Conservation (phyloP, 208 protist genomes). For the Trypanosoma cruzi region DNA sequence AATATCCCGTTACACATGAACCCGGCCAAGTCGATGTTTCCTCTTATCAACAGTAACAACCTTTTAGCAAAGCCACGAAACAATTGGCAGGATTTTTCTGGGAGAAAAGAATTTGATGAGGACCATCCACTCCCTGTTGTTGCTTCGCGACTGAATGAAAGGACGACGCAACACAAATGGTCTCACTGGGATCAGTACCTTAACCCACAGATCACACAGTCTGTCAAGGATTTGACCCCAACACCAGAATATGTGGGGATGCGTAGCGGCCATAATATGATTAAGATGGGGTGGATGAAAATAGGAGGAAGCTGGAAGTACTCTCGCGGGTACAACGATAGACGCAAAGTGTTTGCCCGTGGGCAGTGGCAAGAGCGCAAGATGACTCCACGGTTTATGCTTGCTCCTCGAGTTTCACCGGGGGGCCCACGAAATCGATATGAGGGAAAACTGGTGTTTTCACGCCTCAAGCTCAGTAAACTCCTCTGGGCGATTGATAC, state of each 20-base stretch:
- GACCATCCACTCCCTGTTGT: conserved; percentile 87
- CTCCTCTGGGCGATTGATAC: conserved; percentile 89
- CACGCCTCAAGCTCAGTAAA: conserved; percentile 64
- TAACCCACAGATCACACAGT: conserved; percentile 82
- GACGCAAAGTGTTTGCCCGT: conserved; percentile 69
- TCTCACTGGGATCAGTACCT: conserved; percentile 89
- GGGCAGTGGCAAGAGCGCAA: conserved; percentile 92
- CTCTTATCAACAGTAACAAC: conserved; percentile 90
- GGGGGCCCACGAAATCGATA: conserved; percentile 86
- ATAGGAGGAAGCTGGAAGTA: conserved; percentile 92
- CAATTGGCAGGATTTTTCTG: conserved; percentile 83
- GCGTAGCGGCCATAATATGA: conserved; percentile 85
- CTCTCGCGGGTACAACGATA: conserved; percentile 81
- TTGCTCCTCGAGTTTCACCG: conserved; percentile 84
- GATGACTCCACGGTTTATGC: conserved; percentile 92
- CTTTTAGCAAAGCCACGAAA: conserved; percentile 80
- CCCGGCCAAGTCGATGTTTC: conserved; percentile 80
- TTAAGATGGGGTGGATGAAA: conserved; percentile 93
- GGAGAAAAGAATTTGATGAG: conserved; percentile 77
- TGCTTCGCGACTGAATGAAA: conserved; percentile 70
- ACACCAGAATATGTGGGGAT: conserved; percentile 87
- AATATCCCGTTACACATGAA: conserved; percentile 77
- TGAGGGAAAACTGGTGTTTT: conserved; percentile 84
- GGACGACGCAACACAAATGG: conserved; percentile 81
- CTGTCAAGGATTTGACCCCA: conserved; percentile 63